A percentile compares a stretch with the other conserved stretches of the same genome.
Evolutionary conservation across 1,284 basidiomycete species (phyloP).

Genomic region (Ceratobasidium sp.): DNA sequence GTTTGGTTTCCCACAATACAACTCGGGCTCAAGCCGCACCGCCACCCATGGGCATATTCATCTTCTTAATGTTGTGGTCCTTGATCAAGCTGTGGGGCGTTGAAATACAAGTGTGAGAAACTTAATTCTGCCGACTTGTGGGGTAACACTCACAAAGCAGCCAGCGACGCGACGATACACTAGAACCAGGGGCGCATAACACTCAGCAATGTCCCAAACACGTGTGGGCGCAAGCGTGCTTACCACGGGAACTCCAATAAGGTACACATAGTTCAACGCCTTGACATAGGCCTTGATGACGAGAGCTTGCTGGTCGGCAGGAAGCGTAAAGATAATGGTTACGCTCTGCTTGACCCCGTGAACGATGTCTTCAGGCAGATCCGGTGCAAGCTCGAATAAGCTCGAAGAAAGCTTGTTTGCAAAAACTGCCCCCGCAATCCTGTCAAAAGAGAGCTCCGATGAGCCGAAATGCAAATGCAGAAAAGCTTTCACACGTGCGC

Average conservation of each 20-base stretch:
- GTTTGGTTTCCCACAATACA: neutral
- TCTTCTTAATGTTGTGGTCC: conserved; percentile 54
- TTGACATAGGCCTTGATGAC: conserved; percentile 56
- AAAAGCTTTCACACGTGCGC: conserved; percentile 35
- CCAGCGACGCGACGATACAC: conserved; percentile 51
- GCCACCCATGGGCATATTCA: conserved; percentile 47
- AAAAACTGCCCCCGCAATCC: conserved; percentile 55
- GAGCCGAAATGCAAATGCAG: neutral
- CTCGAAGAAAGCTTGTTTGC: conserved; percentile 48
- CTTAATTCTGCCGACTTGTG: neutral
- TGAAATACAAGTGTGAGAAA: conserved; percentile 3
- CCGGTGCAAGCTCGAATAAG: conserved; percentile 47
- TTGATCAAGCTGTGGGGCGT: conserved; percentile 42
- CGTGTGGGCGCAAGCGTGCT: neutral
- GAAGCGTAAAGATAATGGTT: conserved; percentile 45
- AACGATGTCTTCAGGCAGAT: conserved; percentile 46
- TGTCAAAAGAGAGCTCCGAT: conserved; percentile 36
- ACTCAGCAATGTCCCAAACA: neutral
- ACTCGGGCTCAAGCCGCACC: conserved; percentile 40
- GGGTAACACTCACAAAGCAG: conserved; percentile 47
- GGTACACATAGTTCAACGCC: conserved; percentile 53
- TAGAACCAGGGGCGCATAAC: neutral
- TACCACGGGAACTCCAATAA: conserved; percentile 55
- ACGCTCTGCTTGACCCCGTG: conserved; percentile 45
- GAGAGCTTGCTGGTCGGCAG: conserved; percentile 49